Evolutionary conservation across 179 eudicot species (phyloP), one percentile per base, ranked within the genome.

Genomic region (Monotropa hypopitys): DNA sequence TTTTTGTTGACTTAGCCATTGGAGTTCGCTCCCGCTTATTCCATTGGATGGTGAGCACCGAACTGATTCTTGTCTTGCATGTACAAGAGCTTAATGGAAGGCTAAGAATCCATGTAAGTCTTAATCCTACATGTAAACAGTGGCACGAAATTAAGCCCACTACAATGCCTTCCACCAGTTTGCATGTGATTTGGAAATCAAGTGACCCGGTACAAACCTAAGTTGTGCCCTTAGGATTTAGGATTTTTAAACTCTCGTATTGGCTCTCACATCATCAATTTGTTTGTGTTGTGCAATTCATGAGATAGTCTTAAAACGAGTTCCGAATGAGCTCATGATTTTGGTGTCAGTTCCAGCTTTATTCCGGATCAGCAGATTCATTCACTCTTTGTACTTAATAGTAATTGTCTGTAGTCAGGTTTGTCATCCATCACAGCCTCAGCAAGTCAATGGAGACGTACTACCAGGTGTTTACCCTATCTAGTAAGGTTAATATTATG

Each of bases 401-500:
- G 76, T 61, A 33, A 78, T 79, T 86, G 76, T 73, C 78, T 91
- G 76, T 84, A 95, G 99, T 95, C 92, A 95, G 99, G 92, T 95
- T 95, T 85, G 99, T 95, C 85, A 84, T 94, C 74, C 82, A 79
- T 67, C 82, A 79, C 66, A 79, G 74, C 71, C 71, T 95, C 66
- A 89, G 99, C 91, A 95, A 95, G 87, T 93, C 99, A 82, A 93
- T 95, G 99, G 99, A 95, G 90, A 95, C 99, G 47, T 95, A 95
- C 84, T 95, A 95, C 77, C 99, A 95, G 99, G 99, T 95, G 73
- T 80, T 65, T 75, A 70, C 70, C 62, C 71, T 23, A 23, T 40
- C 62, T 54, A 47, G 63, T 65, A n/a, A 53, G 62, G 20, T 76
- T 70, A 74, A 62, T 69, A 76, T 63, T 63, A 74, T 72, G 6